These are phyloP conservation scores for Alloteropsis semialata DNA, from an alignment of 176 grass and related monocot species.

Conservation along the genomic window DNA sequence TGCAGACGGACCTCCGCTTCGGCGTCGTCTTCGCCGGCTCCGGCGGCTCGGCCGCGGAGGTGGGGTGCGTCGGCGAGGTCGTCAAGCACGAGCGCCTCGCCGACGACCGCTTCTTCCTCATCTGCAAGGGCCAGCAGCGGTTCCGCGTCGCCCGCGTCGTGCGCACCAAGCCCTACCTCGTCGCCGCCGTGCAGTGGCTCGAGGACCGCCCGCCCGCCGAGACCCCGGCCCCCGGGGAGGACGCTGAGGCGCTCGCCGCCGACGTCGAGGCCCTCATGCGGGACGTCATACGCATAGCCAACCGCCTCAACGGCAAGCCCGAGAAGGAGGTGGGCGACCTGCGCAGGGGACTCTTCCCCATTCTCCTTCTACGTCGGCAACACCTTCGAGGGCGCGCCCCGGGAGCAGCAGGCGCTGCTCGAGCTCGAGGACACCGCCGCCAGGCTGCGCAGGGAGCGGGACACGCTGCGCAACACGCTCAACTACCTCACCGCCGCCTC, in stretches of 20 bases:
- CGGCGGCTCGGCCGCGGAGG: slow-evolving; percentile 44
- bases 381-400: slow-evolving; percentile 81
- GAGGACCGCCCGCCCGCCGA: slow-evolving; percentile 88
- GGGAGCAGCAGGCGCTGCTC: slow-evolving; percentile 94
- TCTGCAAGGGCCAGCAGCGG: slow-evolving; percentile 98
- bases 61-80: slow-evolving; percentile 93
- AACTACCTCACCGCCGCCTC: slow-evolving; percentile 98
- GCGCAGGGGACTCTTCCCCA: slow-evolving; percentile 78
- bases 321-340: slow-evolving; percentile 83
- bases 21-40: slow-evolving; percentile 56
- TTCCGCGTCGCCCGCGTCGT: slow-evolving; percentile 74
- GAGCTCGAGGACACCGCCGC: slow-evolving; percentile 95
- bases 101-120: slow-evolving; percentile 98
- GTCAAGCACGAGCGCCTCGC: slow-evolving; percentile 94
- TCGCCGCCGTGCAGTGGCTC: slow-evolving; percentile 91
- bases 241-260: slow-evolving; percentile 69
- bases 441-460: slow-evolving; percentile 69
- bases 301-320: slow-evolving; percentile 85
- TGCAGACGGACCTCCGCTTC: slow-evolving; percentile 83
- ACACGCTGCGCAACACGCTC: slow-evolving; percentile 91
- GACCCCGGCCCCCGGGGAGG: slow-evolving; percentile 43
- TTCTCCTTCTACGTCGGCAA: slow-evolving; percentile 98
- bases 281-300: slow-evolving; percentile 94
- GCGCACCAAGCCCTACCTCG: slow-evolving; percentile 85
- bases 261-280: slow-evolving; percentile 89